Base-by-base conservation (phyloP, 306 rosid species). In the Malus sieversii region DNA sequence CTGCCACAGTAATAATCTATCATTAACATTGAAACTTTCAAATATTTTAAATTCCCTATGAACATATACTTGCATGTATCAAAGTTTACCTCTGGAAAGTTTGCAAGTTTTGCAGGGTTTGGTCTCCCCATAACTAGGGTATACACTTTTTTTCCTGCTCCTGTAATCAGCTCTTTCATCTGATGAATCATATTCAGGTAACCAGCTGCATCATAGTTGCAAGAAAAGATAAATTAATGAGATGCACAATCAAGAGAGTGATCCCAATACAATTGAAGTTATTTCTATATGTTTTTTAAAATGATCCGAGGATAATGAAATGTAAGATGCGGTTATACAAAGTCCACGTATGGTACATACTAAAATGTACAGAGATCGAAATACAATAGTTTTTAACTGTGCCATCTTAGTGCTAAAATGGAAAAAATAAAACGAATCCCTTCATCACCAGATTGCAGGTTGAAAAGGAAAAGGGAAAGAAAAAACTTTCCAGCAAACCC, bases 101-200 rank as follows among this genome's bases (percentile, higher is more conserved):
- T 94, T 52, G 98, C 97, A 79, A 94, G 97, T 84, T 94, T 94
- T 74, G 97, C 98, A 64, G 98, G 97, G 81, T 91, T 94, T 70
- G 97, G 97, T 87, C 73, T 91, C 70, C 97, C 97, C 91, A 94
- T 86, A 84, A 90, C 97, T 84, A 87, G 82, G 19, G 93, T 90
- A 83, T 91, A 91, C 30, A 91, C 94, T 71, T 90, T 94, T 84
- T 94, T 91, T 62, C 98, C 97, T 16, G 97, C 92, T 22, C 79
- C 76, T 10, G 92, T 71, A 66, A 91, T 87, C 82, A 94, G 89
- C 68, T 88, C 97, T 77, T 80, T 91, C 93, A 94, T 94, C 83
- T 90, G 92, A 80, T 90, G 84, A 80, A 94, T 87, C 77, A 90
- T 86, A 71, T 82, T 91, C 29, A 88, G 83, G 86, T 94, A 94